phyloP scores from a whole-genome alignment of 495 filamentous ascomycete species.

The Clavariopsis aquatica region DNA sequence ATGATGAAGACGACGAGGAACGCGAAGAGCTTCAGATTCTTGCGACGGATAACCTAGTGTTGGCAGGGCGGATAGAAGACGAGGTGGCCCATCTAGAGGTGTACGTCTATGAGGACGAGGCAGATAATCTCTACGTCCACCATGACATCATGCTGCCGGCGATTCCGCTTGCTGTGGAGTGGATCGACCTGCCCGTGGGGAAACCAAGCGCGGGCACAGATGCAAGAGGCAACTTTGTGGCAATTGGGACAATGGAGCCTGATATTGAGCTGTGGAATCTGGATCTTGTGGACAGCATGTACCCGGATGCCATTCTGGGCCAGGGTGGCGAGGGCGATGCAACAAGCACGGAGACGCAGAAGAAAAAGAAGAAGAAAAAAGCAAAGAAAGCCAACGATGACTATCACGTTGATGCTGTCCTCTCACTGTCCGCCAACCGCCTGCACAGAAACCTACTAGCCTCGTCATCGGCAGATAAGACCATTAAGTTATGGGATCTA shows the following conservation, averaged over 20 bases:
- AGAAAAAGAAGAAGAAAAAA: slow-evolving; percentile 84
- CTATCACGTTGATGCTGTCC: slow-evolving; percentile 91
- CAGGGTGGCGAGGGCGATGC: slow-evolving; percentile 62
- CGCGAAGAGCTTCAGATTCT: slow-evolving; percentile 93
- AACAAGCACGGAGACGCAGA: slow-evolving; percentile 55
- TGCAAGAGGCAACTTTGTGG: slow-evolving; percentile 76
- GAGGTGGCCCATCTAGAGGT: slow-evolving; percentile 95
- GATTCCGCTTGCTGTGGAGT: slow-evolving; percentile 92
- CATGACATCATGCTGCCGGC: slow-evolving; percentile 99
- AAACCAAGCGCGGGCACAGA: slow-evolving; percentile 56
- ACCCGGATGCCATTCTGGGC: slow-evolving; percentile 95
- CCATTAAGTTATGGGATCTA: slow-evolving; percentile 96
- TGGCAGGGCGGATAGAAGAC: slow-evolving; percentile 92
- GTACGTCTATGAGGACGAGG: slow-evolving; percentile 93
- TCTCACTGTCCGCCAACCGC: slow-evolving; percentile 87
- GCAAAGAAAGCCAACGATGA: slow-evolving; percentile 82
- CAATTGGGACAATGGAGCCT: slow-evolving; percentile 94
- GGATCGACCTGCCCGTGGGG: slow-evolving; percentile 85
- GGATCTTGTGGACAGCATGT: slow-evolving; percentile 94
- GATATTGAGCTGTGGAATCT: slow-evolving; percentile 99
- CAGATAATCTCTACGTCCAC: slow-evolving; percentile 96
- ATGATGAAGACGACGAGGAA: slow-evolving; percentile 82
- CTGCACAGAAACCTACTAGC: slow-evolving; percentile 94
- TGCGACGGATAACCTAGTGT: slow-evolving; percentile 84
- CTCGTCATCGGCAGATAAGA: slow-evolving; percentile 92